phyloP scores from a whole-genome alignment of 352 stramenopile species.

The Globisporangium carolinianum region DNA sequence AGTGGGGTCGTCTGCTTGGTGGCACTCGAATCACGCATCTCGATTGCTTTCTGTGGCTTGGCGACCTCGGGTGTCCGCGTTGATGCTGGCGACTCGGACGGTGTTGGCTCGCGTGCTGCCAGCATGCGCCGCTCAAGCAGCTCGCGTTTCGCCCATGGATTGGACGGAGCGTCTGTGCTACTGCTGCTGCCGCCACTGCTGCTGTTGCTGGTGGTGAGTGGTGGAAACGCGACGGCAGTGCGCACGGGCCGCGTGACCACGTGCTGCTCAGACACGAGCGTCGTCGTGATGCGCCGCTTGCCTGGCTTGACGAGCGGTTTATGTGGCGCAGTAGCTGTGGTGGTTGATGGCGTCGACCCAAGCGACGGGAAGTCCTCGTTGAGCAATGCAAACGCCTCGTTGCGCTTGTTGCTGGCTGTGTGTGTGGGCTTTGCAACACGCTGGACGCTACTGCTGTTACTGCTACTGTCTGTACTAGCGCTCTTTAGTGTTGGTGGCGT shows the following conservation, averaged over 20 bases:
- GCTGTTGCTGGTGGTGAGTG: constrained; percentile 3
- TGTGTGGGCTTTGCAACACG: constrained; percentile 2
- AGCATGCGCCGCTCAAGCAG: constrained; percentile 44
- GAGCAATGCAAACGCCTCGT: constrained; percentile 17
- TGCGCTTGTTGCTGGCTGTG: constrained; percentile 4
- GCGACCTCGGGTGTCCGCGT: background rate
- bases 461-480: background rate
- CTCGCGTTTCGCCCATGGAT: constrained; percentile 32
- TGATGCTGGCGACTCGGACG: background rate
- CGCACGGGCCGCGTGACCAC: constrained; percentile 20
- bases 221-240: constrained; percentile 23
- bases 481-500: background rate
- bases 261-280: constrained; percentile 26
- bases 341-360: background rate
- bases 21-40: constrained; percentile 1
- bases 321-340: background rate
- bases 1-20: background rate
- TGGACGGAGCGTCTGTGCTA: constrained; percentile 5
- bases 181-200: background rate
- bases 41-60: background rate
- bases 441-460: background rate
- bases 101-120: background rate
- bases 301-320: constrained; percentile 12
- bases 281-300: constrained; percentile 44
- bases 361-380: constrained; percentile 31